Evolutionary conservation across 306 rosid genomes (phyloP).

Genomic region (Cucumis sativus): DNA sequence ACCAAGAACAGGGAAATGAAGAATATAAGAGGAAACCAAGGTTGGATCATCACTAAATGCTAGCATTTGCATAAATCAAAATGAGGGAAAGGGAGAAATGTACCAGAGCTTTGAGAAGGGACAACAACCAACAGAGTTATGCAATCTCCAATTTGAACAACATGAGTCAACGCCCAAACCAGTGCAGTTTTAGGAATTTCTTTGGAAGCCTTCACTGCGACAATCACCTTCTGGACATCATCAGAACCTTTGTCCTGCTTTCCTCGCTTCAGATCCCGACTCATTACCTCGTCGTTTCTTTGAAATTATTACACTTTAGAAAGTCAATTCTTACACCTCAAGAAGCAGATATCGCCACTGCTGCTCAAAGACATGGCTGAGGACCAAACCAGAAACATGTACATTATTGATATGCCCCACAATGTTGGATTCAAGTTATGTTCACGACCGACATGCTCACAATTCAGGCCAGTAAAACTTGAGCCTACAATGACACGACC

Average conservation of each 20-base stretch:
- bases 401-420: conserved; percentile 26
- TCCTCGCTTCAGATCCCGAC: conserved; percentile 59
- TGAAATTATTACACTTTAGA: conserved; percentile 11
- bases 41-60: neutral
- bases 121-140: conserved; percentile 87
- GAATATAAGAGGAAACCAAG: neutral
- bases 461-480: conserved; percentile 13
- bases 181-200: conserved; percentile 93
- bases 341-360: conserved; percentile 16
- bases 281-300: conserved; percentile 26
- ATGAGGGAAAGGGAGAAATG: neutral
- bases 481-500: conserved; percentile 29
- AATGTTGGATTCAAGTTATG: conserved; percentile 17
- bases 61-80: neutral
- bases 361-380: neutral
- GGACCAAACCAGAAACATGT: conserved; percentile 17
- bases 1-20: neutral
- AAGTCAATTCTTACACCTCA: conserved; percentile 27
- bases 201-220: conserved; percentile 83
- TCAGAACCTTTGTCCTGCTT: conserved; percentile 70
- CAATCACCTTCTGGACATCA: conserved; percentile 78
- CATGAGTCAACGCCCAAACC: conserved; percentile 94
- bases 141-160: conserved; percentile 97
- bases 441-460: conserved; percentile 29
- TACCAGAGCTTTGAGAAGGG: conserved; percentile 82